Evolutionary conservation across 129 eudicot genomes (phyloP).

Genomic region (Saussurea involucrata): DNA sequence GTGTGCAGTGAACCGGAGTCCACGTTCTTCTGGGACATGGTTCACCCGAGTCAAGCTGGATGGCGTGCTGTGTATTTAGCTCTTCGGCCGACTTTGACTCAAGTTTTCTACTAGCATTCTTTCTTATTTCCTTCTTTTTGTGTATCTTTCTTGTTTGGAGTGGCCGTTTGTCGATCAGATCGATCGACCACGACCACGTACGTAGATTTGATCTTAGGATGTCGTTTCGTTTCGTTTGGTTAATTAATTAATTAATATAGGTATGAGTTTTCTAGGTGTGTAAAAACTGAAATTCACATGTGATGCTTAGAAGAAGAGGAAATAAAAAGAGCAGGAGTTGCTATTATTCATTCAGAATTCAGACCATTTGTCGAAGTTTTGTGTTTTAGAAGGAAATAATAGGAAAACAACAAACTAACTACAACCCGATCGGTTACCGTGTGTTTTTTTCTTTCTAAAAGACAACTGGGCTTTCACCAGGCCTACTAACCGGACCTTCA

Average conservation of each 20-base stretch:
- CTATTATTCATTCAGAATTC: neutral
- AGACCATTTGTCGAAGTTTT: neutral
- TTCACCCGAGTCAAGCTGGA: slow-evolving; percentile 81
- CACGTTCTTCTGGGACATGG: slow-evolving; percentile 68
- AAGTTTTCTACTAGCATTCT: slow-evolving; percentile 21
- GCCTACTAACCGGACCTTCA: too few species aligned
- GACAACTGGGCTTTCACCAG: too few species aligned
- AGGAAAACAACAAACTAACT: too few species aligned
- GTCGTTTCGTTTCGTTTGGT: neutral
- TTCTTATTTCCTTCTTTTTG: neutral
- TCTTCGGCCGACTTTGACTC: slow-evolving; percentile 39
- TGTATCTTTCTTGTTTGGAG: neutral
- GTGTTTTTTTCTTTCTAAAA: neutral
- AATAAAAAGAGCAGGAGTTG: slow-evolving; percentile 10
- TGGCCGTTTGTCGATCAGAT: neutral
- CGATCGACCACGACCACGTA: too few species aligned
- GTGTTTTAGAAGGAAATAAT: too few species aligned
- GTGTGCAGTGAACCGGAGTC: slow-evolving; percentile 58
- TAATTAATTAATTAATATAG: too few species aligned
- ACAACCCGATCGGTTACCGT: too few species aligned
- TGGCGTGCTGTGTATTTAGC: slow-evolving; percentile 59
- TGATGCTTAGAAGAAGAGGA: slow-evolving; percentile 11
- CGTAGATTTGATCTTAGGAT: neutral
- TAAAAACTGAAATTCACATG: slow-evolving; percentile 11
- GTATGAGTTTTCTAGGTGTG: slow-evolving; percentile 5